Percentiles rank a stretch among this genome's conserved stretches.
These are phyloP conservation scores for Candida schatavii DNA, from an alignment of 805 yeast species.

Conservation along the genomic window DNA sequence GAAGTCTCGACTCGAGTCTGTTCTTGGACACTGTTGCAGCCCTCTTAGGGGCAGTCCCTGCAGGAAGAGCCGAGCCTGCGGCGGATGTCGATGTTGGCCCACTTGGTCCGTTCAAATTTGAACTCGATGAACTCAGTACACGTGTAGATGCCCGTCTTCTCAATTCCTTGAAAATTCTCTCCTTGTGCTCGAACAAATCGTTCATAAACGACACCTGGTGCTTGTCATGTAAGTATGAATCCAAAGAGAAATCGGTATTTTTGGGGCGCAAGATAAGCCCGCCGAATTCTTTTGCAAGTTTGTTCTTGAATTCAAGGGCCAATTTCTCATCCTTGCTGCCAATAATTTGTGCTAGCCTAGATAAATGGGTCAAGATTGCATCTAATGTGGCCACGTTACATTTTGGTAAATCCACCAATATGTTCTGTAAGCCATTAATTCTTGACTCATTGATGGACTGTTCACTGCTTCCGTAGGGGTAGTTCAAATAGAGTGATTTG, in stretches of 20 bases:
- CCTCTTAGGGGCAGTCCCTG: constrained; percentile 3
- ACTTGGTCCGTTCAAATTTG: constrained; percentile 3
- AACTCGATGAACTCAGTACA: constrained; percentile 16
- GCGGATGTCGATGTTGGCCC: constrained; percentile 4
- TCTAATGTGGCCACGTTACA: constrained; percentile 76
- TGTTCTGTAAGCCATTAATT: constrained; percentile 61
- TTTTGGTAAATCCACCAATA: constrained; percentile 64
- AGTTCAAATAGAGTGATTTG: constrained; percentile 56
- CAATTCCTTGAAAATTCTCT: constrained; percentile 63
- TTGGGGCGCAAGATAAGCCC: constrained; percentile 57
- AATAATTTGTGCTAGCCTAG: constrained; percentile 51
- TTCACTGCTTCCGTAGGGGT: constrained; percentile 18
- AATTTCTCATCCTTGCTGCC: constrained; percentile 38
- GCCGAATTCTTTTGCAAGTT: constrained; percentile 67
- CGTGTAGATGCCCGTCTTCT: constrained; percentile 24
- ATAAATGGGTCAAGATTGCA: constrained; percentile 74
- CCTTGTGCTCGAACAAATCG: constrained; percentile 61
- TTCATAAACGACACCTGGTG: constrained; percentile 56
- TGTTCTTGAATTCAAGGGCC: constrained; percentile 36
- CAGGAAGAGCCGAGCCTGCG: background rate
- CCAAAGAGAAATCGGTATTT: constrained; percentile 13
- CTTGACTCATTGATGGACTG: constrained; percentile 44
- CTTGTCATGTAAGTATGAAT: constrained; percentile 47
- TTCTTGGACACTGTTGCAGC: constrained; percentile 20
- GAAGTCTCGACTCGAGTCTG: constrained; percentile 25